Percentiles rank a stretch among this genome's conserved stretches.
phyloP scores from a whole-genome alignment of 2,329 filamentous ascomycete species.

The Calycina herbarum region DNA sequence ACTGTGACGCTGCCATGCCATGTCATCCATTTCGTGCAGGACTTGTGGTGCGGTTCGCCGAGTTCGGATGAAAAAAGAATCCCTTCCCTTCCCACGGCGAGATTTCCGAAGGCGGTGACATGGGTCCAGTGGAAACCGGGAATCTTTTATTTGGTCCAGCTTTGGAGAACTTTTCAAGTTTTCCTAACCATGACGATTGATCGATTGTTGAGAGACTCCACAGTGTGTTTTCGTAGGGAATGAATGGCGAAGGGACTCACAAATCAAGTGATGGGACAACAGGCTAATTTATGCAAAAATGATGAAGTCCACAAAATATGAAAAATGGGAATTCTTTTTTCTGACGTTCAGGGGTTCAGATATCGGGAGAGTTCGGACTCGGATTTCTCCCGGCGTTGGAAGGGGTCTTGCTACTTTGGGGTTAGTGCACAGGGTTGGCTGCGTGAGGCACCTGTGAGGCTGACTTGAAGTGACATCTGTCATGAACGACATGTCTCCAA shows the following conservation, averaged over 20 bases:
- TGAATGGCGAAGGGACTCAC: not conserved
- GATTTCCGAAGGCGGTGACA: not conserved
- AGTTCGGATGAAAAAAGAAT: not conserved
- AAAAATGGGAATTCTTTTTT: not conserved
- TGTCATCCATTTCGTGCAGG: not conserved
- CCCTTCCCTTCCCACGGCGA: not conserved
- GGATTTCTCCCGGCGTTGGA: not conserved
- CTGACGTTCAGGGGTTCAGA: not conserved
- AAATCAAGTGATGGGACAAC: not conserved
- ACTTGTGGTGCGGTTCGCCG: not conserved
- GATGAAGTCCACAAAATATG: not conserved
- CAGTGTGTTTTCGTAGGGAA: not conserved
- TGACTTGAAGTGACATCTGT: not conserved
- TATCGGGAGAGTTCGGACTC: not conserved
- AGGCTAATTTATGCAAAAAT: not conserved
- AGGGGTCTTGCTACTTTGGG: not conserved
- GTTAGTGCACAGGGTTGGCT: not conserved
- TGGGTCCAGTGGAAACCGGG: not conserved
- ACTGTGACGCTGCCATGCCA: not conserved
- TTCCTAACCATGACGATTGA: not conserved
- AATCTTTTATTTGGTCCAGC: not conserved
- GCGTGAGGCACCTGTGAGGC: not conserved
- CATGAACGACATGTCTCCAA: slow-evolving; percentile 9
- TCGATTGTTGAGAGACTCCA: not conserved
- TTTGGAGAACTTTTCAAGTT: not conserved